A percentile compares a stretch with the other conserved stretches of the same genome.
phyloP scores from a whole-genome alignment of 768 basidiomycete genomes.

The Heimioporus sp. region DNA sequence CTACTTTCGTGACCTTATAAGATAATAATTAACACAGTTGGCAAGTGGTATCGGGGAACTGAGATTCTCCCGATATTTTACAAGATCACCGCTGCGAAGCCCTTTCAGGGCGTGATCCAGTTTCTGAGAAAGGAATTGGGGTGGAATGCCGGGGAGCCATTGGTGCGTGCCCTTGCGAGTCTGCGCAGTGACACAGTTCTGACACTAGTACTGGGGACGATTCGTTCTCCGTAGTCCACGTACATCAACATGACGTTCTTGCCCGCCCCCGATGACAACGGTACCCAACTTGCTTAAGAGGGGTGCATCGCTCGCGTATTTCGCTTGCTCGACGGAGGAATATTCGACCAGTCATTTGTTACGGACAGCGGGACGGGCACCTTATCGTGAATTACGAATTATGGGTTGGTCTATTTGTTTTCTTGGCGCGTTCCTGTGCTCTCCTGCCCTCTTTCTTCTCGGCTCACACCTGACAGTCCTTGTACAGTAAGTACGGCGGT shows the following conservation, averaged over 20 bases:
- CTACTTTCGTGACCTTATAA: no score
- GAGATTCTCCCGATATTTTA: no score
- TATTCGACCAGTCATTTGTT: slow-evolving; percentile 61
- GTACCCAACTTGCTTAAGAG: slow-evolving; percentile 72
- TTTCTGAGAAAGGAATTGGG: slow-evolving; percentile 88
- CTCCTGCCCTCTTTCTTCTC: background rate
- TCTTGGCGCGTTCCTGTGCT: no score
- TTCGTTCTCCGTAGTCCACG: slow-evolving; percentile 44
- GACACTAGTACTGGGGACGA: no score
- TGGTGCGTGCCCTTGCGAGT: slow-evolving; percentile 48
- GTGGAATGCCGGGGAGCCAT: slow-evolving; percentile 81
- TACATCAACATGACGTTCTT: slow-evolving; percentile 80
- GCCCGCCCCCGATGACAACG: slow-evolving; percentile 73
- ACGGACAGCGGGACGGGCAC: slow-evolving; percentile 88
- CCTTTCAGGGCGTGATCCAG: slow-evolving; percentile 93
- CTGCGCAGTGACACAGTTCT: no score
- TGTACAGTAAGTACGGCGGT: slow-evolving; percentile 55
- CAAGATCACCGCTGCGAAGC: slow-evolving; percentile 93
- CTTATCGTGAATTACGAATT: slow-evolving; percentile 93
- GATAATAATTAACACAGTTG: no score
- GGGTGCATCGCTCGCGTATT: slow-evolving; percentile 6
- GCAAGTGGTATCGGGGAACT: no score
- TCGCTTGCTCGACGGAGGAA: background rate
- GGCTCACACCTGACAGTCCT: slow-evolving; percentile 1
- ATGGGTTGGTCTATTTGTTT: slow-evolving; percentile 55